Evolutionary conservation across 2,329 filamentous ascomycete species (phyloP), one percentile per base, ranked within the genome.

Genomic region (Hypoxylon sp.): DNA sequence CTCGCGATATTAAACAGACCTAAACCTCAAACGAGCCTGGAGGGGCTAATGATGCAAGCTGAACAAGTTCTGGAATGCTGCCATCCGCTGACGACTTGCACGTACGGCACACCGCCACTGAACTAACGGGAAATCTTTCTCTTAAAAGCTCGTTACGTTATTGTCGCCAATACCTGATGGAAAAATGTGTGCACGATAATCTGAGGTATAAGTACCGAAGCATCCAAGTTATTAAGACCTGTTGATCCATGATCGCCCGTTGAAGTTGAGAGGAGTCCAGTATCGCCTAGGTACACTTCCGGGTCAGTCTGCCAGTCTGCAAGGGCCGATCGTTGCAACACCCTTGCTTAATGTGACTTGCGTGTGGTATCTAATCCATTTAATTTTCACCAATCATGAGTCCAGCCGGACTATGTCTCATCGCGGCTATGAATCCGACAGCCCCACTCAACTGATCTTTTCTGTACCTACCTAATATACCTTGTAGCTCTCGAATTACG

Each of bases 321-420:
- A 55, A 23, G 51, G 52, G 52, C 52, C n/a, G 23, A 55, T 59
- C 23, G 23, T 45, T 59, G 30, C 45, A 23, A 45, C 21, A 25
- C 57, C 58, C 59, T 55, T 63, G 53, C 30, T 23, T 41, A 41
- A 28, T 45, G 34, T 36, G 52, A 53, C 48, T 55, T 32, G 17
- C 10, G 23, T 34, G 3, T 6, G 25, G 23, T 23, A 23, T 23
- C 23, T 23, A 23, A 23, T 23, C n/a, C 21, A 49, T 56, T 19
- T 45, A 13, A 41, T 41, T 38, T 25, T 17, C 14, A 48, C 61
- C 49, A 64, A 55, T 60, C 55, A 60, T 7, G 14, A 28, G 34
- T 14, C 21, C 46, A 52, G 49, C 38, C 49, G 25, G 14, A 19
- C n/a, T 55, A 43, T 60, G 43, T 56, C 41, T 52, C 19, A 30